Base-by-base conservation (phyloP, 106 monocot species). In the Platanthera zijinensis region DNA sequence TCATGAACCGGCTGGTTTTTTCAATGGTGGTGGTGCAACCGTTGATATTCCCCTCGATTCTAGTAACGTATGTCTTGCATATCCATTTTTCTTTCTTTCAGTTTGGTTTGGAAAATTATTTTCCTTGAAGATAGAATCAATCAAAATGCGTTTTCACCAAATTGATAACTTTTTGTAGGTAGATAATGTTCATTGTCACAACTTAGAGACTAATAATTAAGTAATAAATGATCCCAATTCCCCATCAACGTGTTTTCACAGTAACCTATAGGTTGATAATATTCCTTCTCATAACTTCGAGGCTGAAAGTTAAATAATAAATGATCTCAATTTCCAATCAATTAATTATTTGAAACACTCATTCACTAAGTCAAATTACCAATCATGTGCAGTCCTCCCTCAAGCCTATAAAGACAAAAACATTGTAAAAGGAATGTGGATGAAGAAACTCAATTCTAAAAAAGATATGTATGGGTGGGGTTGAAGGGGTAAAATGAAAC, bases 21-120 rank as follows among this genome's bases (percentile, higher is more conserved):
- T 81, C 70, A 83, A 83, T 72, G 83, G 83, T 70, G 63, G 17
- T 52, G 63, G 67, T 75, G 56, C 84, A 61, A 82, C 84, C 17
- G 59, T 86, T 32, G 89, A 82, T 82, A 86, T 89, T 76, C 89
- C 89, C 59, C 84, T 86, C 74, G 89, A 76, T 74, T 78, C 69
- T 12, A 32, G 52, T 76, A 81, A 69, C 76, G 89, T 89, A 62
- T 11, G 52, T 54, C 10, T 51, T 51, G 72, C 25, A 25, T 51
- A 22, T 72, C 48, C 70, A 46, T 48, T 1, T 17, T 70, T 17
- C 21, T 72, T 39, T 18, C 50, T 72, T 51, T 15, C 48, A 6
- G 0, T 51, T 72, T 51, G 17, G 46, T 72, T 72, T 70, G 45
- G 30, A 51, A 72, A 51, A 72, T 72, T 72, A 48, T 8, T 50